A percentile compares a stretch with the other conserved stretches of the same genome.
Evolutionary conservation across 2,329 filamentous ascomycete genomes (phyloP).

Genomic region (Diaporthe vexans): DNA sequence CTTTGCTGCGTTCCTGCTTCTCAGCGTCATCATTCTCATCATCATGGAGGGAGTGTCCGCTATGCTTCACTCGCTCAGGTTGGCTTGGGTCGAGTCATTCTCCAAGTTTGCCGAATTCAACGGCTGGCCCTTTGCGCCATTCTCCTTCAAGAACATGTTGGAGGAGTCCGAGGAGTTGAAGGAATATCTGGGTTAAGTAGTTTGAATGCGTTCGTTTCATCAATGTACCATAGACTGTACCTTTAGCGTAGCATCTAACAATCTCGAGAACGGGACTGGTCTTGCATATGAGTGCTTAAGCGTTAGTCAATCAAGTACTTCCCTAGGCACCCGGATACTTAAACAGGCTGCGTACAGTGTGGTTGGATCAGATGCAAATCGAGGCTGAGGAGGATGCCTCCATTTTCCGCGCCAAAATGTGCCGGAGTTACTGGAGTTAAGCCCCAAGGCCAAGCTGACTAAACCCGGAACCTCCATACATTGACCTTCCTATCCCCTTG

Average conservation of each 20-base stretch:
- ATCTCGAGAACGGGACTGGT: background rate
- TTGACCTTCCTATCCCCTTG: constrained; percentile 1
- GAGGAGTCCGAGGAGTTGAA: constrained; percentile 82
- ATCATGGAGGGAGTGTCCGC: constrained; percentile 97
- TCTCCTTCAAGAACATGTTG: constrained; percentile 86
- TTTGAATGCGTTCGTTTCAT: background rate
- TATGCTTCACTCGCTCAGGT: constrained; percentile 91
- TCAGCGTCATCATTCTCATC: constrained; percentile 79
- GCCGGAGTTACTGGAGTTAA: constrained; percentile 32
- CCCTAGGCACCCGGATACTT: background rate
- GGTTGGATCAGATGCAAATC: background rate
- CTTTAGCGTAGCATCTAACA: constrained; percentile 31
- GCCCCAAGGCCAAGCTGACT: constrained; percentile 25
- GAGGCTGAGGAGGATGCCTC: background rate
- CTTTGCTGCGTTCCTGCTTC: constrained; percentile 91
- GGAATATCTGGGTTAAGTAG: constrained; percentile 63
- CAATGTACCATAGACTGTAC: constrained; percentile 37
- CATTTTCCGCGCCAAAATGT: constrained; percentile 10
- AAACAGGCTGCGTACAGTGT: background rate
- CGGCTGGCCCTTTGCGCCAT: constrained; percentile 88
- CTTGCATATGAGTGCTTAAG: background rate
- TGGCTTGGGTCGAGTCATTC: constrained; percentile 98
- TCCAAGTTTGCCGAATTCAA: constrained; percentile 97
- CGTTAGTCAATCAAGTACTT: background rate
- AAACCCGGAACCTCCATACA: constrained; percentile 16